Conservation (phyloP, 2,329 filamentous ascomycete genomes). For the Penicillium aurantiogriseum region DNA sequence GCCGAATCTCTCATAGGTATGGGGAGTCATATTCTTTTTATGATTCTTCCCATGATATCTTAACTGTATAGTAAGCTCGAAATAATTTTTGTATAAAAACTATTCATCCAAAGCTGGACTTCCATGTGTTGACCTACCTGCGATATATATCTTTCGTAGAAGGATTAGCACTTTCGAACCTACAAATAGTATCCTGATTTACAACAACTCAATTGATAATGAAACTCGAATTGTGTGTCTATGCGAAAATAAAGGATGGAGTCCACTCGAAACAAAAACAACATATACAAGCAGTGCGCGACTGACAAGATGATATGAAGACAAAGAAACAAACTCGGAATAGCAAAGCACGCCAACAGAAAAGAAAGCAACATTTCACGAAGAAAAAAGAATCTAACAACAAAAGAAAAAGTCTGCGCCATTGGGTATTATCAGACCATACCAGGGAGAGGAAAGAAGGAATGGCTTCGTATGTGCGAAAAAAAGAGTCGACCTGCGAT, state of each 20-base stretch:
- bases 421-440: conserved; percentile 24
- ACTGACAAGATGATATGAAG: background rate
- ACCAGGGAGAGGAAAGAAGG: conserved; percentile 13
- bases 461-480: conserved; percentile 22
- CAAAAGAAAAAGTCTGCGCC: conserved; percentile 15
- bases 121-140: background rate
- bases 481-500: conserved; percentile 32
- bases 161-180: background rate
- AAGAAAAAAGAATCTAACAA: background rate
- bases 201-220: background rate
- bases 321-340: background rate
- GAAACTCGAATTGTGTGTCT: background rate
- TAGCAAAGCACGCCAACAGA: background rate
- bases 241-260: background rate
- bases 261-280: background rate
- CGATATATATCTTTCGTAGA: too few relatives aligned
- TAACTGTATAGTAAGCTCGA: background rate
- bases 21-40: conserved; percentile 3
- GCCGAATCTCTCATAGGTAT: conserved; percentile 9
- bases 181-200: background rate
- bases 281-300: background rate
- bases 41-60: background rate
- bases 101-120: background rate
- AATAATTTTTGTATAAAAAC: background rate
- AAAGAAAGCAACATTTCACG: background rate